Percentiles rank a stretch among this genome's conserved stretches.
phyloP scores from a whole-genome alignment of 2,329 filamentous ascomycete species.

The Albophoma yamanashiensis region DNA sequence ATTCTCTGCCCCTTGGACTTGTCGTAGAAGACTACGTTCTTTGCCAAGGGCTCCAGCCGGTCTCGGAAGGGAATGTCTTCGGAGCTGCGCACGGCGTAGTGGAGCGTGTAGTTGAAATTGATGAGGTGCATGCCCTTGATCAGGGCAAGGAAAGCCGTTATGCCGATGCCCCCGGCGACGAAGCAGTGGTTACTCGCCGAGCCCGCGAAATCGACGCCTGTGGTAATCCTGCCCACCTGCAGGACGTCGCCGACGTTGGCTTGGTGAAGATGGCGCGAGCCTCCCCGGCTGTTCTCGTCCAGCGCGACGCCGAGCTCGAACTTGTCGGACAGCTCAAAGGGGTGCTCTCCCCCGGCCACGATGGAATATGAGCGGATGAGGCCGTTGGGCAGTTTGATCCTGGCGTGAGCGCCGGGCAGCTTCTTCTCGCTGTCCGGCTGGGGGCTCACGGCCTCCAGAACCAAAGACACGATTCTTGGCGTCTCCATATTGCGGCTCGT shows the following conservation, averaged over 20 bases:
- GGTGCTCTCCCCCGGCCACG: constrained; percentile 22
- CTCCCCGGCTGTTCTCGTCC: constrained; percentile 44
- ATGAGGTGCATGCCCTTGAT: constrained; percentile 29
- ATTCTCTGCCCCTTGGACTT: constrained; percentile 38
- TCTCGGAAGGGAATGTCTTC: constrained; percentile 44
- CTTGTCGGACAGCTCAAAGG: constrained; percentile 23
- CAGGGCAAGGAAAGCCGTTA: constrained; percentile 51
- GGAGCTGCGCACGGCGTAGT: constrained; percentile 44
- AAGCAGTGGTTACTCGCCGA: constrained; percentile 49
- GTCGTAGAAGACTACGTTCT: constrained; percentile 40
- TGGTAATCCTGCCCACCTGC: constrained; percentile 38
- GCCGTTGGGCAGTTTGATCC: constrained; percentile 44
- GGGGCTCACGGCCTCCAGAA: constrained; percentile 33
- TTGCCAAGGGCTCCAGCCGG: constrained; percentile 30
- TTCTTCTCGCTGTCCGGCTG: constrained; percentile 23
- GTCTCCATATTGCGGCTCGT: constrained; percentile 41
- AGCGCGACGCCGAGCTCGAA: constrained; percentile 51
- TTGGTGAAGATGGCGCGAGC: constrained; percentile 47
- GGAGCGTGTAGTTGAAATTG: constrained; percentile 40
- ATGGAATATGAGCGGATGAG: constrained; percentile 51
- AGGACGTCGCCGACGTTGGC: constrained; percentile 35
- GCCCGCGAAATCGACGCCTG: constrained; percentile 31
- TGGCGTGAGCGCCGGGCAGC: constrained; percentile 40
- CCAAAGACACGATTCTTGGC: constrained; percentile 35
- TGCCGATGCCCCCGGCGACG: constrained; percentile 53